Evolutionary conservation across 441 rosid species (phyloP).

Genomic region (Isatis lusitanica): DNA sequence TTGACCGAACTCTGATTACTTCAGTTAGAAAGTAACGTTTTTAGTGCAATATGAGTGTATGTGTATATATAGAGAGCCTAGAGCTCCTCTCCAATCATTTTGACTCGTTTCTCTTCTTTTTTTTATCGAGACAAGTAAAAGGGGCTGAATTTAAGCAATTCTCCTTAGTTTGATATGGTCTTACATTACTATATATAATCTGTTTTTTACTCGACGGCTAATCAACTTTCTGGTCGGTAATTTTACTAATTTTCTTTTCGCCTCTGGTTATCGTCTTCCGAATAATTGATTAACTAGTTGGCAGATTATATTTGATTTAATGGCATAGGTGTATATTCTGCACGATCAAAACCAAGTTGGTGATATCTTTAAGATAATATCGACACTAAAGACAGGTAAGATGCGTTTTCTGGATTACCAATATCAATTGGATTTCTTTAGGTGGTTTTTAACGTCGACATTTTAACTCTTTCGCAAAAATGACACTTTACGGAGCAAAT

Average conservation of each 20-base stretch:
- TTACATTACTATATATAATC: not conserved
- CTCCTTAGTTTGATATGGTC: not conserved
- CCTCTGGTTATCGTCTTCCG: not conserved
- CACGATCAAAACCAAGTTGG: conserved; percentile 10
- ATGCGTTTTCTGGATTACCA: conserved; percentile 3
- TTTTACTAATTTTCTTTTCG: not conserved
- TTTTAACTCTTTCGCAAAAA: not conserved
- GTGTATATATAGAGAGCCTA: not conserved
- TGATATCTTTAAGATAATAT: conserved; percentile 11
- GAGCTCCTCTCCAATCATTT: not conserved
- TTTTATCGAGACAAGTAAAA: not conserved
- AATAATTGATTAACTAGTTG: not conserved
- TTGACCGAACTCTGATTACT: conserved; percentile 35
- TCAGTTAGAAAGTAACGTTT: conserved; percentile 26
- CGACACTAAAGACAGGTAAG: conserved; percentile 8
- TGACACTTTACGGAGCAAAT: not conserved
- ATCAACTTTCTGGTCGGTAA: not conserved
- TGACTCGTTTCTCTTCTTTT: not conserved
- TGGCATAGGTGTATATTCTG: conserved; percentile 14
- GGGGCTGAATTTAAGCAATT: not conserved
- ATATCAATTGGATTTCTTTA: not conserved
- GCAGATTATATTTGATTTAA: not conserved
- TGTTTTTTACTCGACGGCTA: not conserved
- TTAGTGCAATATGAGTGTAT: not conserved
- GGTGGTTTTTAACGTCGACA: not conserved